A percentile compares a stretch with the other conserved stretches of the same genome.
phyloP scores from a whole-genome alignment of 768 basidiomycete species.

The Rhizopogon vinicolor region DNA sequence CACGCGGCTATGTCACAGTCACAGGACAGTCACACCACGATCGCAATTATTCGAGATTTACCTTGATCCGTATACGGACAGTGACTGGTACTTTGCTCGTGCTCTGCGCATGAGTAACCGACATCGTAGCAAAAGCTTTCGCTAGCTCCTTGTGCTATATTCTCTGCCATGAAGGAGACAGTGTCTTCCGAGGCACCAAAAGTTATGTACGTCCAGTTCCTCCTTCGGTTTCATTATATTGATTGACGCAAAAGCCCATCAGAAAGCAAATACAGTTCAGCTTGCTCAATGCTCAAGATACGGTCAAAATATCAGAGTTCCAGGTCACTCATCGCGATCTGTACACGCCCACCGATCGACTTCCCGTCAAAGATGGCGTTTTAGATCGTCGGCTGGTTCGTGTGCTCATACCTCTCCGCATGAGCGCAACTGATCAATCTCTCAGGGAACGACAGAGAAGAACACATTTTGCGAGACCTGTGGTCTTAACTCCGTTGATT shows the following conservation, averaged over 20 bases:
- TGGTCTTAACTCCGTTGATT: conserved; percentile 85
- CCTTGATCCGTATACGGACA: background rate
- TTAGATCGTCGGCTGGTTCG: conserved; percentile 86
- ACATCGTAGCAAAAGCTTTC: background rate
- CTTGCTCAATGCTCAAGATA: conserved; percentile 89
- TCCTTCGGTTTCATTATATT: background rate
- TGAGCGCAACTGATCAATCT: background rate
- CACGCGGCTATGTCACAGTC: conserved; percentile 35
- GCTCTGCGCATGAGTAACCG: background rate
- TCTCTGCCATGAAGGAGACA: conserved; percentile 61
- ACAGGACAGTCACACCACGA: conserved; percentile 9
- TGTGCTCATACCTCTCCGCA: conserved; percentile 1
- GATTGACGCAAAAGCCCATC: conserved; percentile 11
- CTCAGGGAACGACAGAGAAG: conserved; percentile 93
- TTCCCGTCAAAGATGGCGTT: conserved; percentile 89
- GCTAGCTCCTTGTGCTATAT: background rate
- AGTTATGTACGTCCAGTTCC: conserved; percentile 56
- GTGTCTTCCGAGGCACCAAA: conserved; percentile 78
- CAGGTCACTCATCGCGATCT: conserved; percentile 92
- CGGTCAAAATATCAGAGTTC: conserved; percentile 93
- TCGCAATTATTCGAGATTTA: background rate
- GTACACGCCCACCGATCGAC: conserved; percentile 78
- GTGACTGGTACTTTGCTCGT: background rate
- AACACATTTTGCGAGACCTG: conserved; percentile 92
- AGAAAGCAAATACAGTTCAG: conserved; percentile 98